Conservation (phyloP, 768 basidiomycete species). For the Tephrocybe sp. region DNA sequence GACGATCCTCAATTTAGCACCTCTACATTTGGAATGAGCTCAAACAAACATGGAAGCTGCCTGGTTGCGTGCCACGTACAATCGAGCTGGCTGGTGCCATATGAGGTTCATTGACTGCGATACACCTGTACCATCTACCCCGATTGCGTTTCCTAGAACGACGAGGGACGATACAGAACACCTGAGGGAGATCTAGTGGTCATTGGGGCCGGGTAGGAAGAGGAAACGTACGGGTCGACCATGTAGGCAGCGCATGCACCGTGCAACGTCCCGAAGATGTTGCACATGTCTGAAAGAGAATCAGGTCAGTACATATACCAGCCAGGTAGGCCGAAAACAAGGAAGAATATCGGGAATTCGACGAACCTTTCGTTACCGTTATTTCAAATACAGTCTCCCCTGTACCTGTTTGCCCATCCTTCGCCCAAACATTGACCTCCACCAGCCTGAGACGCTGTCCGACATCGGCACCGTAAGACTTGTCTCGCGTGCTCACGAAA, state of each 20-base stretch:
- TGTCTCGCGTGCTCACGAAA: constrained; percentile 34
- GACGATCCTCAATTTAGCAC: constrained; percentile 38
- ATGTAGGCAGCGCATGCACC: constrained; percentile 57
- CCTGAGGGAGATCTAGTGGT: constrained; percentile 20
- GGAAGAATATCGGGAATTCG: too few relatives aligned
- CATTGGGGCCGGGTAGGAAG: neutral
- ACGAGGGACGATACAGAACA: constrained; percentile 44
- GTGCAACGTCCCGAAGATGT: constrained; percentile 45
- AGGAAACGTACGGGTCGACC: constrained; percentile 47
- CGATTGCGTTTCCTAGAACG: constrained; percentile 35
- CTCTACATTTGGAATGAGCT: constrained; percentile 26
- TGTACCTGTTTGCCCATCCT: constrained; percentile 12
- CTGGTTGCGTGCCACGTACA: constrained; percentile 25
- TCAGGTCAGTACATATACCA: neutral
- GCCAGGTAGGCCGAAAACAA: neutral
- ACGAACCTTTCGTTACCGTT: constrained; percentile 33
- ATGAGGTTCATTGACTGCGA: constrained; percentile 51
- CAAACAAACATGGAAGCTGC: neutral
- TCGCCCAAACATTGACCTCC: constrained; percentile 34
- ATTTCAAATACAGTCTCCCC: constrained; percentile 40
- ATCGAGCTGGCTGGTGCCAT: constrained; percentile 41
- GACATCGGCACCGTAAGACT: constrained; percentile 35
- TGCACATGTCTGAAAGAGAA: constrained; percentile 50
- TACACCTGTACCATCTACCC: constrained; percentile 42
- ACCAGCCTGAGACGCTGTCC: constrained; percentile 35